phyloP scores from a whole-genome alignment of 106 monocot genomes.

The Dioscorea alata region DNA sequence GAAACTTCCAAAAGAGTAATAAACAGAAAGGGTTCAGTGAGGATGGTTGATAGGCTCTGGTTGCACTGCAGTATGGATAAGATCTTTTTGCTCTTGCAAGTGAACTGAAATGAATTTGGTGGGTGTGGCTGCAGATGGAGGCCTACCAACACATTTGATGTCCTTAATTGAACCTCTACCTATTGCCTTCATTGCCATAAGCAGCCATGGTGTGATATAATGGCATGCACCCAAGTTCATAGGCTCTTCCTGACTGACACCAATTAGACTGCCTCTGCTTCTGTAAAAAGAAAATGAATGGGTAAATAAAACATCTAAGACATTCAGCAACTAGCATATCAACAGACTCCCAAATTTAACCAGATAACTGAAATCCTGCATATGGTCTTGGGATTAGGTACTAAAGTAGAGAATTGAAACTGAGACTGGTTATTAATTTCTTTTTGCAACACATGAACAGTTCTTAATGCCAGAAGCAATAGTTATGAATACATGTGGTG shows the following conservation, averaged over 20 bases:
- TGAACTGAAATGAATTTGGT: slow-evolving; percentile 74
- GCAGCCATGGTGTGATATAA: slow-evolving; percentile 66
- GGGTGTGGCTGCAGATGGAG: slow-evolving; percentile 72
- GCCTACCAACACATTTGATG: slow-evolving; percentile 70
- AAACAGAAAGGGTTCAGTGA: slow-evolving; percentile 1
- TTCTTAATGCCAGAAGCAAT: neutral
- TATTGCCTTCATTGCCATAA: slow-evolving; percentile 49
- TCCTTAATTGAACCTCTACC: slow-evolving; percentile 56
- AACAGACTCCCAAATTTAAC: too few relatives aligned
- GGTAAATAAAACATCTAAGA: neutral
- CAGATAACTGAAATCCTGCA: too few relatives aligned
- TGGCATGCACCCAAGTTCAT: slow-evolving; percentile 93
- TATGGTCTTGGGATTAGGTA: neutral
- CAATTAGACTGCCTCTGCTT: slow-evolving; percentile 91
- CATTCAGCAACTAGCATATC: neutral
- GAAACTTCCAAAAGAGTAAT: too few relatives aligned
- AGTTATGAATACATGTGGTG: too few relatives aligned
- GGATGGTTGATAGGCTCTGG: slow-evolving; percentile 25
- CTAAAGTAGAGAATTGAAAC: neutral
- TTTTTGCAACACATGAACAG: too few relatives aligned
- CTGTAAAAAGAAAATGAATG: slow-evolving; percentile 17
- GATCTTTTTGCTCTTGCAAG: slow-evolving; percentile 57
- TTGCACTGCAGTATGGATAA: slow-evolving; percentile 49
- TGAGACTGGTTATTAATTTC: neutral
- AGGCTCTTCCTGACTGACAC: slow-evolving; percentile 94